Evolutionary conservation across 495 filamentous ascomycete species (phyloP), one percentile per base, ranked within the genome.

Genomic region (Aspergillus wentii): DNA sequence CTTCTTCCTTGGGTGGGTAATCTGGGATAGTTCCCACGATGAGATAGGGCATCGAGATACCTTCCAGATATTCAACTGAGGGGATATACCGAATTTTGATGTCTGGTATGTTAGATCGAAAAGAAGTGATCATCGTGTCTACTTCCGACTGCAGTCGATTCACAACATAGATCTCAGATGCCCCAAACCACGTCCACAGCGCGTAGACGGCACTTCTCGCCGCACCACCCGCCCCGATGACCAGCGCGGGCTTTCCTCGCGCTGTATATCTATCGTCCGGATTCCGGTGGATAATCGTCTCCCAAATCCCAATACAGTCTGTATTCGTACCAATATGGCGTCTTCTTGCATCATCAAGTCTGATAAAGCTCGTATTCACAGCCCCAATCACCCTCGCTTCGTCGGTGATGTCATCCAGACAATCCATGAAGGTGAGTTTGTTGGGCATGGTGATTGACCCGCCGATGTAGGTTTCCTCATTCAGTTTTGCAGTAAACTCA

Each of bases 371-470:
- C 0, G 79, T 83, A 56, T 85, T 83, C 40, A 74, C 66, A 22
- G 80, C 78, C 18, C 79, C 78, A 14, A 85, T 75, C 20, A 68
- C 69, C 11, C 64, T 66, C 14, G 58, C 78, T 48, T 80, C 76
- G 4, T 69, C 64, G 0, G 78, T 81, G 17, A 83, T 45, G 10
- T 69, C 64, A 50, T 83, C 77, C 3, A 83, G 66, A 28, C 74
- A 49, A 1, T 62, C 57, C 25, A 79, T 61, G 31, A 83, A 76
- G 25, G 69, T 58, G 17, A 83, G 59, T 56, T 85, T 85, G 56
- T 76, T 60, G 0, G 80, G 79, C 79, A 83, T 85, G 21, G 77
- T 85, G 21, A 82, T 68, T 14, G 76, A 68, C 16, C 69, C 60
- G 28, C 79, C 79, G 57, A 65, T 60, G 46, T 10, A 25, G 22